A percentile compares a stretch with the other conserved stretches of the same genome.
Conservation (phyloP, 305 asterid genomes). For the Coffea humblotiana region DNA sequence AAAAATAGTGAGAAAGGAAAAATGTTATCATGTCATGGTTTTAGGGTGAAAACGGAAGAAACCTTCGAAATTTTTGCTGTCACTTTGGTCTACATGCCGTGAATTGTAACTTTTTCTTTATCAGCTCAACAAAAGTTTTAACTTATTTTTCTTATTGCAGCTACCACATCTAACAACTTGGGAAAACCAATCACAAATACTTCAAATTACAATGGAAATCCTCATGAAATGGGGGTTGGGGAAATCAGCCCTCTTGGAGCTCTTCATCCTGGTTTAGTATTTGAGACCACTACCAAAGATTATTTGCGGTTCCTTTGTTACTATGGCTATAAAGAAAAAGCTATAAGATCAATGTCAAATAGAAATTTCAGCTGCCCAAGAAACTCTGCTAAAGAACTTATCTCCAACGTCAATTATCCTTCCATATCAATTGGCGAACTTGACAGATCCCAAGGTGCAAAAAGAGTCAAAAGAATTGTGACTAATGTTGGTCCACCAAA, state of each 20-base stretch:
- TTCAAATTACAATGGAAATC: conserved; percentile 34
- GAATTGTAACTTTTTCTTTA: background rate
- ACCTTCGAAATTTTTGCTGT: too few relatives aligned
- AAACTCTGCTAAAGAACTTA: conserved; percentile 22
- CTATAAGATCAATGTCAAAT: conserved; percentile 39
- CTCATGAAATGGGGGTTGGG: conserved; percentile 64
- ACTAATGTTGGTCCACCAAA: conserved; percentile 51
- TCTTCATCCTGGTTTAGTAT: conserved; percentile 61
- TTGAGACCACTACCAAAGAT: conserved; percentile 51
- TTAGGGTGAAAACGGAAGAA: too few relatives aligned
- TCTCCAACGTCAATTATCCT: conserved; percentile 61
- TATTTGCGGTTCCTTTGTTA: conserved; percentile 56
- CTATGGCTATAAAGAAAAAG: conserved; percentile 46
- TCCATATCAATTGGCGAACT: conserved; percentile 53
- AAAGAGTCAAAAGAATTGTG: conserved; percentile 47
- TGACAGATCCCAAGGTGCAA: conserved; percentile 24
- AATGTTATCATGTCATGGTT: too few relatives aligned
- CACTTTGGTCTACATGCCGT: too few relatives aligned
- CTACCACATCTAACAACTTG: conserved; percentile 46
- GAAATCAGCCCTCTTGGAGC: conserved; percentile 59
- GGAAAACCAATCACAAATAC: conserved; percentile 45
- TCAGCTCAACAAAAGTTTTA: too few relatives aligned
- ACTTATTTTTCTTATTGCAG: conserved; percentile 27
- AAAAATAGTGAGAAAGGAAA: too few relatives aligned
- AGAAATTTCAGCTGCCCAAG: conserved; percentile 47